Base-by-base conservation (phyloP, 2,329 filamentous ascomycete genomes). In the Allantophomopsis lycopodina region DNA sequence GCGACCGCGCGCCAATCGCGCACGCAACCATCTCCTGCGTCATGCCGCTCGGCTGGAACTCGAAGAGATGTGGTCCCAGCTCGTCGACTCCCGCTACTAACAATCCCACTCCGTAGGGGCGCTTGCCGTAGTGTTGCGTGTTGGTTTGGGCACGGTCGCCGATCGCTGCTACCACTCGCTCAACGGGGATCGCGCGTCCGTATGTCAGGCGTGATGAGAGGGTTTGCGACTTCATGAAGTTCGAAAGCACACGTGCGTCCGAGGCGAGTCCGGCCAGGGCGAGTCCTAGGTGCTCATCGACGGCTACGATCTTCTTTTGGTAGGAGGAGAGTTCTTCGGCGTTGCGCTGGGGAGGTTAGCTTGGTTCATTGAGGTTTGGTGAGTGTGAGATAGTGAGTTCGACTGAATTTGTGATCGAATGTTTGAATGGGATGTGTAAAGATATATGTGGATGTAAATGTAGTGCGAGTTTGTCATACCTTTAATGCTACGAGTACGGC, bases 171-270 rank as follows among this genome's bases (percentile, higher is more conserved):
- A 94, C 88, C 53, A 96, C 85, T 46, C 83, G 82, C 56, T 86
- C 81, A 58, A 96, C 70, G 23, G 87, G 85, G 59, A 98, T 91
- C 50, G 88, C 79, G 50, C 91, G 88, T 64, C 85, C 89, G 69
- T 94, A 96, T 42, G 87, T 94, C 54, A 98, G 80, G 61, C 89
- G 87, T 55, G 91, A 89, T 55, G 85, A 83, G 55, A 98, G 85
- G 47, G 86, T 94, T 68, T 96, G 91, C 67, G 94, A 87, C 71
- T 95, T 96, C 89, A 98, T 96, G 71, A 95, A 98, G 76, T 98
- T 98, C 71, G 88, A 95, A 53, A 98, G 87, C 53, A 98, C 91
- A 57, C 91, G 91, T 58, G 89, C 91, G 64, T 98, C 91, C 43
- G 89, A 95, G 50, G 91, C 91, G 46, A 98, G 84, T 53, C 91